phyloP scores from a whole-genome alignment of 371 early-diverging fungal species.

The Globomyces sp. region DNA sequence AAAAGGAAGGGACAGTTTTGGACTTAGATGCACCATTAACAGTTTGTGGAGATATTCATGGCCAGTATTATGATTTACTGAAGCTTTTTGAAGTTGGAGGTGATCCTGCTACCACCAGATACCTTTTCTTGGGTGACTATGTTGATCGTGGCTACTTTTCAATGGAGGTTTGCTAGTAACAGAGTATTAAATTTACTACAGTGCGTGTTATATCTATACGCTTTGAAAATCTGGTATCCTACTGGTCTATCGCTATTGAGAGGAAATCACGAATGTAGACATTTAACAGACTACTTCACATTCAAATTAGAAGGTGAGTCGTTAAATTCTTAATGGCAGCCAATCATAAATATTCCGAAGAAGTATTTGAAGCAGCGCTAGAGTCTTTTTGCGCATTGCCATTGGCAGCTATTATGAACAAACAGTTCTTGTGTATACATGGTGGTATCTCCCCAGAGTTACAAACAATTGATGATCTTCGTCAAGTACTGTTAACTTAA shows the following conservation, averaged over 20 bases:
- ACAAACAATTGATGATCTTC: conserved; percentile 81
- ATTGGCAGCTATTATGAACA: conserved; percentile 94
- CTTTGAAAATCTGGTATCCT: conserved; percentile 92
- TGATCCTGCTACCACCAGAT: conserved; percentile 81
- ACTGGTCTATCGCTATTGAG: conserved; percentile 88
- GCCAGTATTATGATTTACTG: conserved; percentile 98
- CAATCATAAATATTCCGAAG: conserved; percentile 92
- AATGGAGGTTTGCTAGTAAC: conserved; percentile 40
- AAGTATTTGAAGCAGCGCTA: conserved; percentile 86
- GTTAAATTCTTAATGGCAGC: conserved; percentile 44
- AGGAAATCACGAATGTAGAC: conserved; percentile 98
- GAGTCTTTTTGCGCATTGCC: conserved; percentile 96
- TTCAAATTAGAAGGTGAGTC: conserved; percentile 92
- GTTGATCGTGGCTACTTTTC: conserved; percentile 87
- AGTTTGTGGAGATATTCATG: conserved; percentile 99
- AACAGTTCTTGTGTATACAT: conserved; percentile 97
- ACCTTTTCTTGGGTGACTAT: conserved; percentile 96
- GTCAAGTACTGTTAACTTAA: conserved; percentile 50
- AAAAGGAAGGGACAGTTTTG: conserved; percentile 78
- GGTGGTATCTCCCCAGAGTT: conserved; percentile 97
- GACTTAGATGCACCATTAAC: conserved; percentile 91
- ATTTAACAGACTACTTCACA: conserved; percentile 97
- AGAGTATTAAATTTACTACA: conserved; percentile 21
- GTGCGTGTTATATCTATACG: conserved; percentile 89
- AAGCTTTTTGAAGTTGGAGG: conserved; percentile 98